Conservation (phyloP, 2,329 filamentous ascomycete species). For the Cladophialophora immunda region DNA sequence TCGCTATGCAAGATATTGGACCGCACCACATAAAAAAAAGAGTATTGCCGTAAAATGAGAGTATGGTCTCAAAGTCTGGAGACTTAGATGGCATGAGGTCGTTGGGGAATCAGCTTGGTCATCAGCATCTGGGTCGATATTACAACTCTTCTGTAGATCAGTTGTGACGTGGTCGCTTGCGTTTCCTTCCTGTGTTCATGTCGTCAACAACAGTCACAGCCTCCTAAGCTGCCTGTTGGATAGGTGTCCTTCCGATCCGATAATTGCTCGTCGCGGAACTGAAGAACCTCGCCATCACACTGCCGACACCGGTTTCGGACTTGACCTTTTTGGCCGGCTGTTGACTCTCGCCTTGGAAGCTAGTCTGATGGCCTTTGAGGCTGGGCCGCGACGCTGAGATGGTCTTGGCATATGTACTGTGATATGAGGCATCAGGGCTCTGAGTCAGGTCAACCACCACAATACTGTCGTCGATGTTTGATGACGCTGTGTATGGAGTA, state of each 20-base stretch:
- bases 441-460: constrained; percentile 38
- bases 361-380: constrained; percentile 44
- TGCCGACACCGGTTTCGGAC: constrained; percentile 45
- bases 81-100: constrained; percentile 4
- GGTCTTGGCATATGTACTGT: constrained; percentile 32
- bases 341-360: constrained; percentile 43
- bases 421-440: constrained; percentile 42
- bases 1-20: constrained; percentile 33
- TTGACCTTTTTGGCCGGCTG: constrained; percentile 55
- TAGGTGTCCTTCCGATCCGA: constrained; percentile 38
- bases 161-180: constrained; percentile 15
- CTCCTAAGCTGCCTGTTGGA: constrained; percentile 32
- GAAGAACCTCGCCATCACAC: constrained; percentile 54
- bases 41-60: constrained; percentile 10
- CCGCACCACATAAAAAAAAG: constrained; percentile 3
- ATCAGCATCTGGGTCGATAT: constrained; percentile 28
- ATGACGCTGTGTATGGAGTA: constrained; percentile 54
- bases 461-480: constrained; percentile 43
- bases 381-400: constrained; percentile 38
- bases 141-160: constrained; percentile 10
- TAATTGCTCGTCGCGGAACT: constrained; percentile 54
- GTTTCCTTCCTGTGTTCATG: constrained; percentile 3
- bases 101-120: constrained; percentile 20
- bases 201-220: not conserved
- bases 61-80: constrained; percentile 5